Evolutionary conservation across 805 yeast species (phyloP).

Genomic region (Metschnikowia noctiluminum): DNA sequence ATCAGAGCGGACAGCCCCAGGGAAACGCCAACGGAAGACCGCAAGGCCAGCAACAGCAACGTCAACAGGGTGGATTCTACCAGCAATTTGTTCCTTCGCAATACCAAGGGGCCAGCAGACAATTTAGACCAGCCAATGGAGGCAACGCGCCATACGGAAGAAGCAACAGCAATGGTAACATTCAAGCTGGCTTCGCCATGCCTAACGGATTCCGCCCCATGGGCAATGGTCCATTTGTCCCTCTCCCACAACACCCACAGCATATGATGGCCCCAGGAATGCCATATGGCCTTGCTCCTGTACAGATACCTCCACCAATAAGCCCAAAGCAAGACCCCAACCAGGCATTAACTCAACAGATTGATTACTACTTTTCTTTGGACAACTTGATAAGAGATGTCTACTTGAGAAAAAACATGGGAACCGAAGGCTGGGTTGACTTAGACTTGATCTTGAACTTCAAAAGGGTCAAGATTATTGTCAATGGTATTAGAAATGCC

Average conservation of each 20-base stretch:
- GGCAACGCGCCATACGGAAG: slow-evolving; percentile 13
- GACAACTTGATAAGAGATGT: slow-evolving; percentile 86
- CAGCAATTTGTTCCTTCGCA: slow-evolving; percentile 28
- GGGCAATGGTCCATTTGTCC: slow-evolving; percentile 19
- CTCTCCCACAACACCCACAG: slow-evolving; percentile 26
- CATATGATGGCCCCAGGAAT: slow-evolving; percentile 18
- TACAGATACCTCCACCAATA: slow-evolving; percentile 44
- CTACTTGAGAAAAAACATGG: slow-evolving; percentile 77
- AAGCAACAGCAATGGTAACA: slow-evolving; percentile 22
- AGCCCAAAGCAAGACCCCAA: slow-evolving; percentile 45
- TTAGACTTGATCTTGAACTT: slow-evolving; percentile 62
- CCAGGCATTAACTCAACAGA: slow-evolving; percentile 52
- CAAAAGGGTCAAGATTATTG: slow-evolving; percentile 64
- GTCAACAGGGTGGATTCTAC: slow-evolving; percentile 24
- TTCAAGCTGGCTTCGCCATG: slow-evolving; percentile 10
- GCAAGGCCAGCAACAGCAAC: slow-evolving; percentile 18
- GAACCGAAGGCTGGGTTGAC: slow-evolving; percentile 65
- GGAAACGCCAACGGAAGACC: slow-evolving; percentile 21
- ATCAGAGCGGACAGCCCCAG: slow-evolving; percentile 19
- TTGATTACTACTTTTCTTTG: slow-evolving; percentile 86
- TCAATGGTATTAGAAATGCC: slow-evolving; percentile 37
- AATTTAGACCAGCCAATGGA: slow-evolving; percentile 20
- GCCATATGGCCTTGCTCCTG: slow-evolving; percentile 19
- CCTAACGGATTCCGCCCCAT: slow-evolving; percentile 20
- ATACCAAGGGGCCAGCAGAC: slow-evolving; percentile 28